These are phyloP conservation scores for Botrytis tulipae DNA, from an alignment of 2,329 filamentous ascomycete species.

Conservation along the genomic window DNA sequence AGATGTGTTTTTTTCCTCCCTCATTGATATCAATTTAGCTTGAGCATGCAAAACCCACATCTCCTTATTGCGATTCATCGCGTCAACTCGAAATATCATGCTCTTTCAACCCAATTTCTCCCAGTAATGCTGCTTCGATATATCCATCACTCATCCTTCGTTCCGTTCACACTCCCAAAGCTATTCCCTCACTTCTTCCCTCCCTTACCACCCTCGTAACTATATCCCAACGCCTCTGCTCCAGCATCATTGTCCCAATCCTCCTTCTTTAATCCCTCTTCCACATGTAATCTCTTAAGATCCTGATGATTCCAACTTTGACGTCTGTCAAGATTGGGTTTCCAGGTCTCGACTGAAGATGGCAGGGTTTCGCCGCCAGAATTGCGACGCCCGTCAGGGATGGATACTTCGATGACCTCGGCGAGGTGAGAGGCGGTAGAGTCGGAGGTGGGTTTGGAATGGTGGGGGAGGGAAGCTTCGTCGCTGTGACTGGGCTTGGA, in stretches of 20 bases:
- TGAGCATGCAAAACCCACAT: neutral
- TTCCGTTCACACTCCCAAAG: no score
- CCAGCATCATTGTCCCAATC: constrained; percentile 4
- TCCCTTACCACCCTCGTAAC: neutral
- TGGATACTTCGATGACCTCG: constrained; percentile 10
- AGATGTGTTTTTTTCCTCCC: neutral
- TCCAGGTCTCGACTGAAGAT: constrained; percentile 32
- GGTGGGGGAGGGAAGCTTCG: neutral
- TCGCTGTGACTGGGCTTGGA: neutral
- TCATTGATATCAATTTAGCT: neutral
- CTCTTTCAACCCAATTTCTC: no score
- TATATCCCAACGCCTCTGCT: neutral
- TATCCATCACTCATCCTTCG: neutral
- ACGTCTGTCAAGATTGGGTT: constrained; percentile 26
- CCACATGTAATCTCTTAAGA: constrained; percentile 28
- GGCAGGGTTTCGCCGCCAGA: constrained; percentile 29
- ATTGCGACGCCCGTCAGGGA: constrained; percentile 33
- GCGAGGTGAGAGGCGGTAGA: neutral
- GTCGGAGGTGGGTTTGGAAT: neutral
- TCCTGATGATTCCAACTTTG: constrained; percentile 37
- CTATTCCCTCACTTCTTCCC: no score
- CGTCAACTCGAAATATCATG: neutral
- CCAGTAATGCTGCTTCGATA: no score
- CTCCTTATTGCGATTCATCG: neutral
- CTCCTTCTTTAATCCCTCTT: constrained; percentile 5